Evolutionary conservation across 2,329 filamentous ascomycete genomes (phyloP).

Genomic region (Calonectria naviculata): DNA sequence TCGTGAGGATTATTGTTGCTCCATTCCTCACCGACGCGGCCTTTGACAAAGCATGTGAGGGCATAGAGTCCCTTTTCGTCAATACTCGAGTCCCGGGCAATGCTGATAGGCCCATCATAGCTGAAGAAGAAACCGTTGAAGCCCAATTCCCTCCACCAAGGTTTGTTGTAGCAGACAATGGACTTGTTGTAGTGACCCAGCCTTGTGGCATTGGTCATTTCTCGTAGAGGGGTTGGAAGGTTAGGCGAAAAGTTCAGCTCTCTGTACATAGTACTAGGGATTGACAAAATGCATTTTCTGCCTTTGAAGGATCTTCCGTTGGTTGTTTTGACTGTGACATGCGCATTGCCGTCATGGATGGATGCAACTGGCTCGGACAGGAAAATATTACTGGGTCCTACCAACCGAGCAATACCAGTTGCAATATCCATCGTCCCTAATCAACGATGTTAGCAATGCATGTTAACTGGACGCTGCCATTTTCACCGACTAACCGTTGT

Average conservation of each 20-base stretch:
- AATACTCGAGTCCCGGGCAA: conserved; percentile 54
- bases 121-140: conserved; percentile 52
- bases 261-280: conserved; percentile 59
- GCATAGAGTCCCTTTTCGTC: conserved; percentile 42
- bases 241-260: conserved; percentile 58
- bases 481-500: conserved; percentile 22
- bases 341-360: conserved; percentile 30
- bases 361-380: conserved; percentile 35
- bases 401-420: conserved; percentile 38
- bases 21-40: conserved; percentile 50
- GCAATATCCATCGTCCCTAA: conserved; percentile 39
- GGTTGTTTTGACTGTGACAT: conserved; percentile 32
- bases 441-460: neutral
- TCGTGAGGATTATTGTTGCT: conserved; percentile 35
- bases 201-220: conserved; percentile 46
- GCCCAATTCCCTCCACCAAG: conserved; percentile 50
- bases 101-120: conserved; percentile 50
- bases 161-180: conserved; percentile 44
- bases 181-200: conserved; percentile 59
- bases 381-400: conserved; percentile 32
- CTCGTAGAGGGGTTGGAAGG: conserved; percentile 49
- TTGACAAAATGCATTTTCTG: conserved; percentile 57
- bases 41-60: conserved; percentile 56
- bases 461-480: neutral
- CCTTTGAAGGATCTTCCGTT: conserved; percentile 42